Conservation (phyloP, 208 protist genomes). For the Wallacemonas sp. region DNA sequence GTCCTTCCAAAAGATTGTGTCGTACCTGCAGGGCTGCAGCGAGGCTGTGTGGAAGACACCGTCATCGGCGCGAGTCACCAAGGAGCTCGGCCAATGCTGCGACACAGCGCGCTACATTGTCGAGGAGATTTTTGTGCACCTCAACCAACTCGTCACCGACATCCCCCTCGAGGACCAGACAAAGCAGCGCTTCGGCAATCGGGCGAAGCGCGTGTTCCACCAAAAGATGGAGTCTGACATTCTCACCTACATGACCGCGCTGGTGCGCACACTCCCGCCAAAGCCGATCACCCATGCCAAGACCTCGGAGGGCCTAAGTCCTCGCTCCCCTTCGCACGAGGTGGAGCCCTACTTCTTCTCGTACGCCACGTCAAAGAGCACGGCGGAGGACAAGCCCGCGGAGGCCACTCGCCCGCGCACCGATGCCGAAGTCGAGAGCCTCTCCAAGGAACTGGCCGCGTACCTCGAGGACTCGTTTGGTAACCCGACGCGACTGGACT, state of each 20-base stretch:
- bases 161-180: conserved; percentile 81
- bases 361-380: neutral
- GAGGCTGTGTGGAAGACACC: conserved; percentile 36
- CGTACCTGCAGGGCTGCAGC: conserved; percentile 61
- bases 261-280: conserved; percentile 49
- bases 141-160: conserved; percentile 51
- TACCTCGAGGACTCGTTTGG: conserved; percentile 96
- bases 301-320: neutral
- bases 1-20: conserved; percentile 69
- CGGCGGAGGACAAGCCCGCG: neutral
- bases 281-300: neutral
- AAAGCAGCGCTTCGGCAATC: conserved; percentile 89
- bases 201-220: conserved; percentile 81
- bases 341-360: conserved; percentile 9
- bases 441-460: conserved; percentile 78
- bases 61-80: conserved; percentile 20
- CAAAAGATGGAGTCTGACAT: conserved; percentile 46
- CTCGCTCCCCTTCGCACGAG: neutral
- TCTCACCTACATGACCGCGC: conserved; percentile 42
- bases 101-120: conserved; percentile 48
- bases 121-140: conserved; percentile 51
- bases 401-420: conserved; percentile 1
- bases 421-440: conserved; percentile 22
- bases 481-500: conserved; percentile 97
- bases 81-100: conserved; percentile 24